Percentiles rank a stretch among this genome's conserved stretches.
Conservation (phyloP, 805 yeast species). For the Sugiyamaella marilandica region DNA sequence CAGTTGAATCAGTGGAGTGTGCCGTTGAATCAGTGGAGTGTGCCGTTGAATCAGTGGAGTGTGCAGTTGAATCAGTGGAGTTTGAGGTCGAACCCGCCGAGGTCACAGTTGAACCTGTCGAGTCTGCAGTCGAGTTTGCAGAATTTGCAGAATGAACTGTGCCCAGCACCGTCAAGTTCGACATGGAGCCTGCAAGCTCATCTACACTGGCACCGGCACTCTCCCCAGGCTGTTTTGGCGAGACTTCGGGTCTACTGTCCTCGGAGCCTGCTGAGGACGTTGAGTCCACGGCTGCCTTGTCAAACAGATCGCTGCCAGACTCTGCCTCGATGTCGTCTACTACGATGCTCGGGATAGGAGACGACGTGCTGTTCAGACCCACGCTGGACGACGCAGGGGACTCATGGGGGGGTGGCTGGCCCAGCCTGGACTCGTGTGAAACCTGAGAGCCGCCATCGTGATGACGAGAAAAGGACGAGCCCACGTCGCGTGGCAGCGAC, state of each 20-base stretch:
- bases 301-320: background rate
- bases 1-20: no score
- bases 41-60: no score
- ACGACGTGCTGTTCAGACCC: background rate
- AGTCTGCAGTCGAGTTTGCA: no score
- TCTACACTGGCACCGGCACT: no score
- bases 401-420: background rate
- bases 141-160: no score
- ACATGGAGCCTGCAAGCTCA: no score
- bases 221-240: no score
- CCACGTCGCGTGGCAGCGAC: slow-evolving; percentile 5
- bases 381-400: background rate
- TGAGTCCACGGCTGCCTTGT: background rate
- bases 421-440: background rate
- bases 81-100: no score
- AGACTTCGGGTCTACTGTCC: background rate
- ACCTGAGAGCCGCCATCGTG: background rate
- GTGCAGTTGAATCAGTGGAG: no score
- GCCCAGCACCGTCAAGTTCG: no score
- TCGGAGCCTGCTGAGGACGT: background rate
- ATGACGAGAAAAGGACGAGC: background rate
- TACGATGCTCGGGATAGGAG: background rate
- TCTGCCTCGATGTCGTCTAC: background rate
- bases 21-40: no score
- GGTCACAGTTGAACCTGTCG: no score